phyloP scores from a whole-genome alignment of 495 filamentous ascomycete genomes.

The Ramalina peruviana region DNA sequence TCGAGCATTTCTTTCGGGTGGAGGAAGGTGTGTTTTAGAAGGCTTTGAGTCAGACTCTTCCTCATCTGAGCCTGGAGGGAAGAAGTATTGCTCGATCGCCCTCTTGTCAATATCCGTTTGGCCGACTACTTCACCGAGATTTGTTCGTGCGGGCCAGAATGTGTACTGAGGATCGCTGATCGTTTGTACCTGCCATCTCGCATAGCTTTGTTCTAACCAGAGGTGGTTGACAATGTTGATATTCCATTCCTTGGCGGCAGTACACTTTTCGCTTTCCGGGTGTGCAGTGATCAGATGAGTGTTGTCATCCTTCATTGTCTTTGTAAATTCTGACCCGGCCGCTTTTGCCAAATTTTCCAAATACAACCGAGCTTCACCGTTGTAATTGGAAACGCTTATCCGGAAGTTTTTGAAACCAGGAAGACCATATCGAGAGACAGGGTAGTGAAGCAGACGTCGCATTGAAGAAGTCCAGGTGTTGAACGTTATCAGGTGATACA shows the following conservation, averaged over 20 bases:
- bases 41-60: slow-evolving; percentile 18
- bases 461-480: slow-evolving; percentile 78
- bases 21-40: slow-evolving; percentile 25
- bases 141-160: slow-evolving; percentile 74
- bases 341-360: slow-evolving; percentile 82
- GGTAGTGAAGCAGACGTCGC: slow-evolving; percentile 76
- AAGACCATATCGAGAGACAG: slow-evolving; percentile 56
- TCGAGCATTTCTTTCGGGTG: neutral
- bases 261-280: slow-evolving; percentile 74
- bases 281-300: slow-evolving; percentile 92
- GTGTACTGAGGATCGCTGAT: slow-evolving; percentile 58
- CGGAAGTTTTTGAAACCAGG: slow-evolving; percentile 60
- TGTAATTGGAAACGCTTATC: slow-evolving; percentile 91
- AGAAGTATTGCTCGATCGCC: slow-evolving; percentile 42
- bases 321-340: slow-evolving; percentile 73
- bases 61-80: slow-evolving; percentile 23
- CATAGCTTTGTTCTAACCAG: slow-evolving; percentile 96
- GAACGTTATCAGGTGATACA: slow-evolving; percentile 80
- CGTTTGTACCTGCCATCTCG: slow-evolving; percentile 59
- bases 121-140: slow-evolving; percentile 83
- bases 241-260: slow-evolving; percentile 82
- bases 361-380: slow-evolving; percentile 84
- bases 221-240: slow-evolving; percentile 85
- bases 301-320: slow-evolving; percentile 84
- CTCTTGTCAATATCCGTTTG: slow-evolving; percentile 55